Evolutionary conservation across 208 protist species (phyloP), one percentile per base, ranked within the genome.

Genomic region (Leptomonas seymouri): DNA sequence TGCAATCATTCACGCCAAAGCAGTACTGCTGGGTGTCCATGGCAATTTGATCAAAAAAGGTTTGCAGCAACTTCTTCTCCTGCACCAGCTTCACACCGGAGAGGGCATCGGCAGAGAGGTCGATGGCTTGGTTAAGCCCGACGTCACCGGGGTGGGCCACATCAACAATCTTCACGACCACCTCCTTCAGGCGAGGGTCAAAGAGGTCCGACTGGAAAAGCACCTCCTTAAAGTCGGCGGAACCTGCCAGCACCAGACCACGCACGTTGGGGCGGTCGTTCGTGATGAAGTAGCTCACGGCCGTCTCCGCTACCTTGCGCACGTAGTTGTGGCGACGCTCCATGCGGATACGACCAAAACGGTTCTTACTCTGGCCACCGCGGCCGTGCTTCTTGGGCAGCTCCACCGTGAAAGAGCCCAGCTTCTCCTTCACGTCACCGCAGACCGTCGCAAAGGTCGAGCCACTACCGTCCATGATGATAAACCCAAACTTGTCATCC

Each of bases 341-440:
- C 71, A 99, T 82, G 86, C 99, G 99, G 41, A 99, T 94, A 93
- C 99, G 98, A 45, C 95, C 98, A 63, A 99, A 99, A 95, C 99
- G 99, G 50, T 99, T 93, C 65, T 99, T 98, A 78, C 98, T 99
- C 91, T 99, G 99, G 84, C 99, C 99, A 93, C 99, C 99, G 71
- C 98, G 88, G 42, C 98, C 99, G 86, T 99, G 99, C 90, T 99
- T 99, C 97, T 99, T 99, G 18, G 99, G 99, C 21, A 99, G 91
- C 63, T 99, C 99, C 23, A 99, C 99, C 15, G 91, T 97, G 79
- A 99, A 99, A 62, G 97, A 99, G 63, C 99, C 97, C 0, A 99
- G 83, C 58, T 99, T 97, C 42, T 98, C 92, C 59, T 99, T 94
- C 11, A 97, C 97, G 82, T 97, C 99, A 44, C 99, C 99, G 59